These are phyloP conservation scores for Pilasporangium apinafurcum DNA, from an alignment of 352 stramenopile species.

Conservation along the genomic window DNA sequence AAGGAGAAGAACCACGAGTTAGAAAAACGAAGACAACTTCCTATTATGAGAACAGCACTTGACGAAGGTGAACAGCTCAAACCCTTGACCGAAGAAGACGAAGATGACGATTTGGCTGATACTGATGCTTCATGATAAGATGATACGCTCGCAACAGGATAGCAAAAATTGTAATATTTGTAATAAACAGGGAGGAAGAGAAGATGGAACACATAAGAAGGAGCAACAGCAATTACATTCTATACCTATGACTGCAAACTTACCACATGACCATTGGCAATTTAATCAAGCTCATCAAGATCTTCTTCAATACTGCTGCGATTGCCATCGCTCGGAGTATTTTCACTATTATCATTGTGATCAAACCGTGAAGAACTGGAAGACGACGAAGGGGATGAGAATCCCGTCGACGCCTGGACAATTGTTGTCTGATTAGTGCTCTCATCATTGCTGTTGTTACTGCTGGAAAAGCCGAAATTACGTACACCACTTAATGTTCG, in stretches of 20 bases:
- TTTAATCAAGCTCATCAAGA: slow-evolving; percentile 63
- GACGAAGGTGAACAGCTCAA: too few species aligned
- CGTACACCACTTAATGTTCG: slow-evolving; percentile 27
- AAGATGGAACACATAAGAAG: too few species aligned
- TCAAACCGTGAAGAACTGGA: slow-evolving; percentile 20
- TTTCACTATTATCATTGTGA: slow-evolving; percentile 1
- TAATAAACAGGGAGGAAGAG: too few species aligned
- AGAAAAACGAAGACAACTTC: not conserved
- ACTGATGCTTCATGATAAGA: not conserved
- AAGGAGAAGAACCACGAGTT: slow-evolving; percentile 20
- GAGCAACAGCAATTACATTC: too few species aligned
- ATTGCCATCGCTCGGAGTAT: slow-evolving; percentile 13
- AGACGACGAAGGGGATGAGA: slow-evolving; percentile 26
- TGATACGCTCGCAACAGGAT: too few species aligned
- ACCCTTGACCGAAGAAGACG: too few species aligned
- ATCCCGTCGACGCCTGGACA: slow-evolving; percentile 12
- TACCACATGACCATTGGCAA: not conserved
- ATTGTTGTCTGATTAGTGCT: too few species aligned
- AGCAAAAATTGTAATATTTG: too few species aligned
- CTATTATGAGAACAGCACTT: too few species aligned
- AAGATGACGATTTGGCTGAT: too few species aligned
- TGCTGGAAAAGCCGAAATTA: slow-evolving; percentile 14
- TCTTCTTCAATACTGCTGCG: slow-evolving; percentile 46
- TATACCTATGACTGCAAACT: too few species aligned
- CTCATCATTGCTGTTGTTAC: slow-evolving; percentile 2